These are phyloP conservation scores for Hanseniaspora sp. DNA, from an alignment of 1,139 yeast genomes.

Conservation along the genomic window DNA sequence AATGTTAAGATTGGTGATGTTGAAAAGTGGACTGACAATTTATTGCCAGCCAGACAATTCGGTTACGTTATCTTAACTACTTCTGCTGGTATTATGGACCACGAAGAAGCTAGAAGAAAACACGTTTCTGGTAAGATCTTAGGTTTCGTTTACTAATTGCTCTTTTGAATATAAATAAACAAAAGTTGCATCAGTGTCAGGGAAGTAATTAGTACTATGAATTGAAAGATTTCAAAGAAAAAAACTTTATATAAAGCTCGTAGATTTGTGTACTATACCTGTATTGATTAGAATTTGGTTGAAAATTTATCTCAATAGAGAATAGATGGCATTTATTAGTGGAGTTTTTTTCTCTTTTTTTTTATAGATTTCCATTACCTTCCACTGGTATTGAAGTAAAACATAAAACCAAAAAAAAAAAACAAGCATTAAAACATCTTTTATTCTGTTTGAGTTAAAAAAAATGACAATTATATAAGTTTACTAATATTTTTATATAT, in stretches of 20 bases:
- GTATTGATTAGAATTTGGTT: constrained; percentile 15
- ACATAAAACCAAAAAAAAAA: not conserved
- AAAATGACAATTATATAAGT: not conserved
- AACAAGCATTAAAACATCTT: not conserved
- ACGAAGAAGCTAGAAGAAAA: constrained; percentile 99
- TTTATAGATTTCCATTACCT: not conserved
- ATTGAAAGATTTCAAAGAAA: constrained; percentile 10
- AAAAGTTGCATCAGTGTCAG: not conserved
- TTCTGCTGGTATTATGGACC: constrained; percentile 99
- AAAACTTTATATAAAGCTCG: constrained; percentile 12
- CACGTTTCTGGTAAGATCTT: constrained; percentile 97
- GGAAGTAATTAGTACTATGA: constrained; percentile 6
- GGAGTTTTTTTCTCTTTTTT: constrained; percentile 13
- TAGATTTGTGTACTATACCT: constrained; percentile 16
- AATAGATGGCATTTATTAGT: constrained; percentile 15
- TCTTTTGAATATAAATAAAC: not conserved
- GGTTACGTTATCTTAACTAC: constrained; percentile 96
- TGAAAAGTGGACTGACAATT: constrained; percentile 96
- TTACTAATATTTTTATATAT: not conserved
- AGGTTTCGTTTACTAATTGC: constrained; percentile 78
- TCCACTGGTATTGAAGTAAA: constrained; percentile 1
- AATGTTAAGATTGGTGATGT: constrained; percentile 86
- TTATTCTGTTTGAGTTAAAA: not conserved
- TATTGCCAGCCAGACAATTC: constrained; percentile 96
- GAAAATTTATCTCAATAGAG: constrained; percentile 15